phyloP scores from a whole-genome alignment of 345 rosid genomes.

The Anastatica hierochuntica region DNA sequence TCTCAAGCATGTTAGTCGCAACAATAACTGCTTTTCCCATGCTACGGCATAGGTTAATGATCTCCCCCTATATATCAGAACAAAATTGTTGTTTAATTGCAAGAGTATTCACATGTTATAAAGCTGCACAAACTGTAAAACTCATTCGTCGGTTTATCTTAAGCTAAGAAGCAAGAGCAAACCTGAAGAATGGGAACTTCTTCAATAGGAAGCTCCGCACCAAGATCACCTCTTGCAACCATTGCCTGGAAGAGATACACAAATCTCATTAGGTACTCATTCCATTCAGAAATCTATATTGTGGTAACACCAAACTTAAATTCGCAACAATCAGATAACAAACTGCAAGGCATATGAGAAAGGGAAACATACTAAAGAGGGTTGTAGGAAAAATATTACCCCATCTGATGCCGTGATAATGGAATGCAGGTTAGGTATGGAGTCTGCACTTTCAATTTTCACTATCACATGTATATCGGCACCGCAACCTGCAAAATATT shows the following conservation, averaged over 20 bases:
- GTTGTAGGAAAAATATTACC: slow-evolving; percentile 36
- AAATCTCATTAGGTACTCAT: slow-evolving; percentile 5
- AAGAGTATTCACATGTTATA: slow-evolving; percentile 1
- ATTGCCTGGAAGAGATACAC: slow-evolving; percentile 50
- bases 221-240: slow-evolving; percentile 99
- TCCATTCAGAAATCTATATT: background rate
- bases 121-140: slow-evolving; percentile 7
- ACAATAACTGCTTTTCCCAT: slow-evolving; percentile 99
- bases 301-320: background rate
- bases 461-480: slow-evolving; percentile 89
- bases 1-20: slow-evolving; percentile 98
- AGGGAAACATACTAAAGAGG: background rate
- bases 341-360: background rate
- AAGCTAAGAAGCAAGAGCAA: slow-evolving; percentile 15
- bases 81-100: background rate
- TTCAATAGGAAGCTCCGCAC: slow-evolving; percentile 99
- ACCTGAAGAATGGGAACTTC: slow-evolving; percentile 99
- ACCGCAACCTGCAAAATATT: slow-evolving; percentile 36
- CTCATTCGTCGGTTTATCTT: background rate
- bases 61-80: slow-evolving; percentile 58
- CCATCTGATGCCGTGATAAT: slow-evolving; percentile 98
- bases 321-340: background rate
- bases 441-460: slow-evolving; percentile 95
- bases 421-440: slow-evolving; percentile 87
- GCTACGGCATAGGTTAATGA: slow-evolving; percentile 86